These are phyloP conservation scores for Meyerozyma elateridarum DNA, from an alignment of 1,139 yeast genomes.

Conservation along the genomic window DNA sequence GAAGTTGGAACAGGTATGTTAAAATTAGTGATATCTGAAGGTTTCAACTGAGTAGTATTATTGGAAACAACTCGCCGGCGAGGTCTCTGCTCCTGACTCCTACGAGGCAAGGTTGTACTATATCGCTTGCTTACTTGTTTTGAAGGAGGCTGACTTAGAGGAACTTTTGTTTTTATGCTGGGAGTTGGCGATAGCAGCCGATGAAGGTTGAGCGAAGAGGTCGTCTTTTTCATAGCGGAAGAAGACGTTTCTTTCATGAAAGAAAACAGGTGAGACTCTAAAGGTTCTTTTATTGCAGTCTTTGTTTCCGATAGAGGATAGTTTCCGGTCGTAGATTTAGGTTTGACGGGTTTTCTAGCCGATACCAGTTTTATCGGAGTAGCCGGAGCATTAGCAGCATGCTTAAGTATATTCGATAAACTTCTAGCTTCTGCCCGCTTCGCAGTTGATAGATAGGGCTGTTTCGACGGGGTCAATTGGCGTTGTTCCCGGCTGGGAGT, in stretches of 20 bases:
- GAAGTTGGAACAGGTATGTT: constrained; percentile 3
- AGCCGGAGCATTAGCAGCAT: neutral
- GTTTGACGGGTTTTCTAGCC: neutral
- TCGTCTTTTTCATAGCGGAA: constrained; percentile 24
- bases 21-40: constrained; percentile 18
- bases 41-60: constrained; percentile 8
- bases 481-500: constrained; percentile 3
- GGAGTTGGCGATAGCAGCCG: constrained; percentile 3
- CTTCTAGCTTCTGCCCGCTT: constrained; percentile 4
- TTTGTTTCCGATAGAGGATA: neutral
- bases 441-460: constrained; percentile 1
- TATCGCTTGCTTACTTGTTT: constrained; percentile 7
- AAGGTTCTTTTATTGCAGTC: neutral
- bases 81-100: constrained; percentile 15
- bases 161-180: neutral
- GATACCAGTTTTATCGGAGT: neutral
- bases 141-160: constrained; percentile 7
- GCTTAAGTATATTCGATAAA: neutral
- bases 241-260: constrained; percentile 38
- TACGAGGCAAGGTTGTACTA: constrained; percentile 16
- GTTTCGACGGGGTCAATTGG: constrained; percentile 3
- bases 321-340: neutral
- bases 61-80: constrained; percentile 11
- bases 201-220: constrained; percentile 2
- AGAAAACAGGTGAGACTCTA: constrained; percentile 19